A percentile compares a stretch with the other conserved stretches of the same genome.
phyloP scores from a whole-genome alignment of 1,284 basidiomycete genomes.

The Heliocybe sulcata region DNA sequence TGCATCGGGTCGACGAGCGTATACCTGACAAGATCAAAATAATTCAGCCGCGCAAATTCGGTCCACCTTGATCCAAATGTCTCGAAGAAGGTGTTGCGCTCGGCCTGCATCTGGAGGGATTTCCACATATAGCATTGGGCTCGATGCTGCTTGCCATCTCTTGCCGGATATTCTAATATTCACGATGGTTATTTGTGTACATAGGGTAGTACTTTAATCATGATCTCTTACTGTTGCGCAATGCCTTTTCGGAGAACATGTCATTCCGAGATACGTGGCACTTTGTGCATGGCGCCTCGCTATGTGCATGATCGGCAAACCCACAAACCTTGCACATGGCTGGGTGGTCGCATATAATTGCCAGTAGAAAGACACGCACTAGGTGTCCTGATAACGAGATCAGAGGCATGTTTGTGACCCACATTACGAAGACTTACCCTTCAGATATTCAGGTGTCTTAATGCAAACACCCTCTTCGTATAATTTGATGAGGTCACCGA shows the following conservation, averaged over 20 bases:
- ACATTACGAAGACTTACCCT: slow-evolving; percentile 8
- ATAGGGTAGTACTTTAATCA: background rate
- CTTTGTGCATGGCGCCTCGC: slow-evolving; percentile 15
- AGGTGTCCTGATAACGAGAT: slow-evolving; percentile 12
- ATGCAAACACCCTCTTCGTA: slow-evolving; percentile 15
- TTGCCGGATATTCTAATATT: slow-evolving; percentile 12
- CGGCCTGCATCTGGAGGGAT: slow-evolving; percentile 5
- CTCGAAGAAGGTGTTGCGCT: slow-evolving; percentile 13
- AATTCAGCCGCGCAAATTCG: slow-evolving; percentile 21
- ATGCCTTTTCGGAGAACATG: slow-evolving; percentile 10
- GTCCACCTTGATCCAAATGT: slow-evolving; percentile 17
- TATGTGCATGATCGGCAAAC: slow-evolving; percentile 20
- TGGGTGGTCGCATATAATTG: slow-evolving; percentile 23
- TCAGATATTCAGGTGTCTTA: slow-evolving; percentile 10
- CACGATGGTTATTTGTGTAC: background rate
- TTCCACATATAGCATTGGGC: slow-evolving; percentile 10
- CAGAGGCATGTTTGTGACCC: background rate
- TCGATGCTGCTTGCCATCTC: slow-evolving; percentile 11
- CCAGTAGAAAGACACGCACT: slow-evolving; percentile 17
- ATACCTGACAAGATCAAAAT: slow-evolving; percentile 21
- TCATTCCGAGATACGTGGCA: slow-evolving; percentile 14
- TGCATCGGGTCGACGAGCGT: slow-evolving; percentile 27
- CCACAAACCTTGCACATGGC: slow-evolving; percentile 23
- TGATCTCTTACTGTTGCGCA: slow-evolving; percentile 14
- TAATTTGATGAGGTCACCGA: slow-evolving; percentile 14